Evolutionary conservation across 2,329 filamentous ascomycete genomes (phyloP), one percentile per base, ranked within the genome.

Genomic region (Monosporascus sp.): DNA sequence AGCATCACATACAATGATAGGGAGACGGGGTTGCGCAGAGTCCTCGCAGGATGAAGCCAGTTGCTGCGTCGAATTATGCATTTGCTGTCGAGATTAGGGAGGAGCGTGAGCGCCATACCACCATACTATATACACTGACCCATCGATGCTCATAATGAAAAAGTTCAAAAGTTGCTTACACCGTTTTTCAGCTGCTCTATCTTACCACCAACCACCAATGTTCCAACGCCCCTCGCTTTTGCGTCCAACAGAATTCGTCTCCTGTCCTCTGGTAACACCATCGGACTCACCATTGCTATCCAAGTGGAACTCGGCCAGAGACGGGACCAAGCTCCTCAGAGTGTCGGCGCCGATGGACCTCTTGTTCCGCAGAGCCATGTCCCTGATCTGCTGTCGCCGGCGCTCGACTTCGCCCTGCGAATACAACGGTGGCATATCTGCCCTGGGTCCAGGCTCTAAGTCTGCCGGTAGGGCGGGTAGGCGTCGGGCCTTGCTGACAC

Each of bases 321-420:
- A 64, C 26, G 65, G 65, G 20, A 67, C 64, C 20, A 67, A 53
- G 47, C 65, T 65, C 57, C 64, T 66, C 31, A 67, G 54, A 36
- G 60, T 66, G 27, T 66, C 63, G 6, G 61, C 55, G n/a, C 62
- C 64, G 37, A 66, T 66, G 17, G 63, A 66, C 37, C 65, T 57
- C 54, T 60, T 58, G 51, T 67, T 66, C 3, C 60, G 62, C 48
- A 65, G 46, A 19, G 65, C 65, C 7, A 57, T 56, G 31, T 66
- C 62, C 19, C 60, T 60, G 40, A 67, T 57, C 34, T 51, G 11
- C 40, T 64, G 59, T 5, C 62, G 59, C 27, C 58, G 57, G 19
- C 55, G 57, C 27, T 59, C 59, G 9, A 63, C 58, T 16, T 61
- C 60, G 3, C 50, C 40, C 51, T 48, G 61, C 5, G 57, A 34